Evolutionary conservation across 2,329 filamentous ascomycete species (phyloP).

Genomic region (Ophiostoma angusticollis): DNA sequence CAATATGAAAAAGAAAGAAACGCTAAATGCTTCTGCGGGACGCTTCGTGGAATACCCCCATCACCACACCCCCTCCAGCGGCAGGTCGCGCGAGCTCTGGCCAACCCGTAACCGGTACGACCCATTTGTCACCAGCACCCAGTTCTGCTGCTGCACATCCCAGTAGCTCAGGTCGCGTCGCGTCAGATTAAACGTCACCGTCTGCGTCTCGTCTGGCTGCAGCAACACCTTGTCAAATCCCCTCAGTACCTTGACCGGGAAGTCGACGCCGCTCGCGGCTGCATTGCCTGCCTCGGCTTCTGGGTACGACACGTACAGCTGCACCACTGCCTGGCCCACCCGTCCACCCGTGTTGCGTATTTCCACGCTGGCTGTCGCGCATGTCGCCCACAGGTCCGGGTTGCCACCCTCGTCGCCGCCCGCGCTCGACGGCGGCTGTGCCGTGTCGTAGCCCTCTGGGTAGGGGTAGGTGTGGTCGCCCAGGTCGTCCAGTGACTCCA

Average conservation of each 20-base stretch:
- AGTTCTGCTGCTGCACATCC: slow-evolving; percentile 36
- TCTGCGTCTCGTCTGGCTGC: slow-evolving; percentile 31
- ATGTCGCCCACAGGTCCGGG: slow-evolving; percentile 47
- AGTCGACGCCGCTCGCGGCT: slow-evolving; percentile 9
- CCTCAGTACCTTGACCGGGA: slow-evolving; percentile 44
- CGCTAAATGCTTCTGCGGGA: no score
- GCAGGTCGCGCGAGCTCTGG: slow-evolving; percentile 14
- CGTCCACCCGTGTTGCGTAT: slow-evolving; percentile 40
- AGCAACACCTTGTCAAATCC: slow-evolving; percentile 60
- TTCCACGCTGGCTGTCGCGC: slow-evolving; percentile 36
- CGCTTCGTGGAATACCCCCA: no score
- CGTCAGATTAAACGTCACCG: slow-evolving; percentile 31
- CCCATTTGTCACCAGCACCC: slow-evolving; percentile 22
- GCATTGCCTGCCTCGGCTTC: slow-evolving; percentile 11
- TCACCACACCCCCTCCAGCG: slow-evolving; percentile 12
- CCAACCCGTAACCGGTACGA: slow-evolving; percentile 13
- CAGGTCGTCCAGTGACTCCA: slow-evolving; percentile 36
- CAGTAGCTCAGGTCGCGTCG: slow-evolving; percentile 42
- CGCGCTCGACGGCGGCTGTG: slow-evolving; percentile 42
- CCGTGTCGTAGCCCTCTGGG: slow-evolving; percentile 40
- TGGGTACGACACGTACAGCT: slow-evolving; percentile 35
- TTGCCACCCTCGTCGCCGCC: slow-evolving; percentile 59
- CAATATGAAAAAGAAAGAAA: no score
- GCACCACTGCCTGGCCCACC: slow-evolving; percentile 31
- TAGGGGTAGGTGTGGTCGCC: slow-evolving; percentile 36